Evolutionary conservation across 192 early-diverging fungal species (phyloP).

Genomic region (Dimargaris xerosporica): DNA sequence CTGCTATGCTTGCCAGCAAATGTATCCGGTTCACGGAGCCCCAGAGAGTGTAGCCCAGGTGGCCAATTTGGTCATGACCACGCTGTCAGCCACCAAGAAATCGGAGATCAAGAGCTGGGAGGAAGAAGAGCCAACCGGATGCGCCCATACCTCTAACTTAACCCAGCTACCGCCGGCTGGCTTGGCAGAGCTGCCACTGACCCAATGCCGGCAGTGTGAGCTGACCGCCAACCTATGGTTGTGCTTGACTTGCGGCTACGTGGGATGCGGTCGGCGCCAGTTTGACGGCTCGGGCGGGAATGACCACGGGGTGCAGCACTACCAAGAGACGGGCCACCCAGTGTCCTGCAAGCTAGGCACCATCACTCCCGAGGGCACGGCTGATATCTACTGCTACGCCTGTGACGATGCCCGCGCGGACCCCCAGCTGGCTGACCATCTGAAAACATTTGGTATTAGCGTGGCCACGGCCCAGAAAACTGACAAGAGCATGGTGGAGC

Average conservation of each 20-base stretch:
- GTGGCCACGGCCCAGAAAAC: constrained; percentile 73
- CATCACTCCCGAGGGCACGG: constrained; percentile 93
- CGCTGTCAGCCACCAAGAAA: constrained; percentile 67
- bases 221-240: constrained; percentile 91
- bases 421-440: constrained; percentile 57
- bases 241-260: constrained; percentile 81
- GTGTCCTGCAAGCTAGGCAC: constrained; percentile 88
- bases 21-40: background rate
- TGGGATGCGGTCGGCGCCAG: constrained; percentile 89
- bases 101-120: constrained; percentile 92
- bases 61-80: constrained; percentile 41
- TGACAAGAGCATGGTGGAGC: constrained; percentile 77
- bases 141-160: constrained; percentile 63
- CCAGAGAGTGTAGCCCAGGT: constrained; percentile 15
- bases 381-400: constrained; percentile 42
- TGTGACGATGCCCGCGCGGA: constrained; percentile 75
- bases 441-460: constrained; percentile 81
- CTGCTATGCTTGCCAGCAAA: constrained; percentile 55
- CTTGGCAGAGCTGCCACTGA: constrained; percentile 18
- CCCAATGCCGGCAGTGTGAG: constrained; percentile 46
- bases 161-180: constrained; percentile 37
- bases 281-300: constrained; percentile 88
- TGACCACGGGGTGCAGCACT: constrained; percentile 80
- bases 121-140: constrained; percentile 51
- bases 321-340: constrained; percentile 59